Evolutionary conservation across 805 yeast genomes (phyloP).

Genomic region (Metschnikowia continentalis): DNA sequence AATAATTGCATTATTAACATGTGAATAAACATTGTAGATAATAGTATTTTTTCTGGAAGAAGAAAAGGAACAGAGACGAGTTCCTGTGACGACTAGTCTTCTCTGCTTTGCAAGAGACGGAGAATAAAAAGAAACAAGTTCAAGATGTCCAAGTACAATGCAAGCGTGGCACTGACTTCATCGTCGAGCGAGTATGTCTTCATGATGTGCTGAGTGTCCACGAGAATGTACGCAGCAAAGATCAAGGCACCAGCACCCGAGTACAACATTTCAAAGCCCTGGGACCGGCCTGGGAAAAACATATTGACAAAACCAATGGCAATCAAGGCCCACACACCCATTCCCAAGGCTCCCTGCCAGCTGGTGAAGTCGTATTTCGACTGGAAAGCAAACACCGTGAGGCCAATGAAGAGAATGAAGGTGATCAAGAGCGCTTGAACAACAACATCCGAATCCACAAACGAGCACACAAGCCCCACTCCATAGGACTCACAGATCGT

Average conservation of each 20-base stretch:
- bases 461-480: conserved; percentile 62
- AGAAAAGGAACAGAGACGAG: too few species aligned
- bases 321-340: conserved; percentile 62
- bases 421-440: conserved; percentile 72
- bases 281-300: conserved; percentile 54
- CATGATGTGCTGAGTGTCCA: conserved; percentile 80
- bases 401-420: conserved; percentile 65
- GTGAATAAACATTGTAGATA: neutral
- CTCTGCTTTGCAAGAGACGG: conserved; percentile 44
- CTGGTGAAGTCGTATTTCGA: conserved; percentile 69
- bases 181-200: conserved; percentile 76
- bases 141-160: conserved; percentile 75
- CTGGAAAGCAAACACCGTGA: conserved; percentile 73
- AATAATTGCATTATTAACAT: neutral
- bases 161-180: conserved; percentile 75
- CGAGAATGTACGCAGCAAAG: conserved; percentile 65
- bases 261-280: conserved; percentile 61
- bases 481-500: conserved; percentile 73
- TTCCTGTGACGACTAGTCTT: conserved; percentile 5
- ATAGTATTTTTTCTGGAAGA: too few species aligned
- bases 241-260: conserved; percentile 71
- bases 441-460: conserved; percentile 59
- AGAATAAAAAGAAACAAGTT: conserved; percentile 76
- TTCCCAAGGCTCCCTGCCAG: conserved; percentile 55
- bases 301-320: conserved; percentile 68